phyloP scores from a whole-genome alignment of 169 alveolate genomes.

The Plasmodium gonderi region DNA sequence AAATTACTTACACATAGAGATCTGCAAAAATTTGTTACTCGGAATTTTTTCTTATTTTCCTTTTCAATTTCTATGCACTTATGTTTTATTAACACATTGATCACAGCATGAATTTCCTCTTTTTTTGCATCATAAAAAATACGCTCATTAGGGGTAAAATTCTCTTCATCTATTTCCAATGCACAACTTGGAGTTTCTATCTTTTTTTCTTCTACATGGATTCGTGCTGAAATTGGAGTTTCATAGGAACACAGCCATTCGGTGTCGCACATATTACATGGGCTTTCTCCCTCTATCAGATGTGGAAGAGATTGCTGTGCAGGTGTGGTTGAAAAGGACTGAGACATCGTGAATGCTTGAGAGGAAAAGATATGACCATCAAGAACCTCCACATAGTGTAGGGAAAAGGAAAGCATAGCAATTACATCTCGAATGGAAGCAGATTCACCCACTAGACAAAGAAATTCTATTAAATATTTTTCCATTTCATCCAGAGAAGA shows the following conservation, averaged over 20 bases:
- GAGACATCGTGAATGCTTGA: too few relatives aligned
- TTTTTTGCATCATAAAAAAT: conserved; percentile 20
- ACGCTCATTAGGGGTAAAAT: conserved; percentile 21
- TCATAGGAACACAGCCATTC: too few relatives aligned
- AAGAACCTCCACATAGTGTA: conserved; percentile 7
- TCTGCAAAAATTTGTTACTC: conserved; percentile 34
- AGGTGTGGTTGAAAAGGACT: too few relatives aligned
- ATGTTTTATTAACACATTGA: conserved; percentile 8
- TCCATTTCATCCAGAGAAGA: conserved; percentile 7
- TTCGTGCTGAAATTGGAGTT: neutral
- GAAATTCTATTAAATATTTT: conserved; percentile 36
- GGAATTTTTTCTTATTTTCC: neutral
- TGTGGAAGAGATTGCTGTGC: too few relatives aligned
- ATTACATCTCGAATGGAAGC: conserved; percentile 9
- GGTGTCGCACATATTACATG: too few relatives aligned
- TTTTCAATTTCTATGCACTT: conserved; percentile 41
- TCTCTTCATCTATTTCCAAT: neutral
- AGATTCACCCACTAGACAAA: conserved; percentile 7
- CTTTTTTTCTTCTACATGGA: neutral
- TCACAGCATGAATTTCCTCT: conserved; percentile 9
- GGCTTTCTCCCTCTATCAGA: too few relatives aligned
- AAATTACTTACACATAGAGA: conserved; percentile 57
- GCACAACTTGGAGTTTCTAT: neutral
- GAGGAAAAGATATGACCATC: too few relatives aligned
- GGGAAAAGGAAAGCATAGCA: conserved; percentile 17